Conservation (phyloP, 495 filamentous ascomycete species). For the Penicillium canariense region DNA sequence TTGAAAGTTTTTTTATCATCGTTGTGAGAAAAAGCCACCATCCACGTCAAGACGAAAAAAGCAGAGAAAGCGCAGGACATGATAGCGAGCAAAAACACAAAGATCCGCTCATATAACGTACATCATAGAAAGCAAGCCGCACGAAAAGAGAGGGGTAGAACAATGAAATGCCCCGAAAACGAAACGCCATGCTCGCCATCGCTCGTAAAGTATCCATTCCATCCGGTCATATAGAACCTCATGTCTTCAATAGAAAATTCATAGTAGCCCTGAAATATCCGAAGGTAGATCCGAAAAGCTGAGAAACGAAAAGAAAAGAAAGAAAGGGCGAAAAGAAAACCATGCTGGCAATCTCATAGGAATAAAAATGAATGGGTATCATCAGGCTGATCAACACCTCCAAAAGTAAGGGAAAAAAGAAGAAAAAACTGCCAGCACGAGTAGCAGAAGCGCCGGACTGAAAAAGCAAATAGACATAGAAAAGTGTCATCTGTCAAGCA, state of each 20-base stretch:
- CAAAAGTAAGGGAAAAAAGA: no score
- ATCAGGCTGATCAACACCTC: slow-evolving; percentile 10
- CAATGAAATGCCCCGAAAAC: neutral
- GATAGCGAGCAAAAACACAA: neutral
- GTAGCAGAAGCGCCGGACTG: slow-evolving; percentile 4
- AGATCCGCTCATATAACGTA: neutral
- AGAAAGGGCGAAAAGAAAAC: no score
- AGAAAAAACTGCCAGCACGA: slow-evolving; percentile 4
- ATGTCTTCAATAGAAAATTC: neutral
- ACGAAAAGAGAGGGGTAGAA: neutral
- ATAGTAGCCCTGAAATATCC: neutral
- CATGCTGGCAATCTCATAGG: slow-evolving; percentile 2
- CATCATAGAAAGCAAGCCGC: neutral
- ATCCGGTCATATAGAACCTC: neutral
- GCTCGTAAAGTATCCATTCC: neutral
- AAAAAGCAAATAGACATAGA: slow-evolving; percentile 13
- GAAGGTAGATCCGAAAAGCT: neutral
- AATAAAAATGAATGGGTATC: slow-evolving; percentile 20
- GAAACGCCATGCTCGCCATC: slow-evolving; percentile 10
- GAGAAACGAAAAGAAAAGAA: neutral
- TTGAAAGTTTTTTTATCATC: no score
- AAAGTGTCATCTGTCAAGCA: slow-evolving; percentile 21
- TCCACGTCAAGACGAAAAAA: slow-evolving; percentile 4
- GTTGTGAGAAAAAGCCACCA: no score
- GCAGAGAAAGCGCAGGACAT: neutral